Evolutionary conservation across 345 rosid species (phyloP), one percentile per base, ranked within the genome.

Genomic region (Gossypium ekmanianum): DNA sequence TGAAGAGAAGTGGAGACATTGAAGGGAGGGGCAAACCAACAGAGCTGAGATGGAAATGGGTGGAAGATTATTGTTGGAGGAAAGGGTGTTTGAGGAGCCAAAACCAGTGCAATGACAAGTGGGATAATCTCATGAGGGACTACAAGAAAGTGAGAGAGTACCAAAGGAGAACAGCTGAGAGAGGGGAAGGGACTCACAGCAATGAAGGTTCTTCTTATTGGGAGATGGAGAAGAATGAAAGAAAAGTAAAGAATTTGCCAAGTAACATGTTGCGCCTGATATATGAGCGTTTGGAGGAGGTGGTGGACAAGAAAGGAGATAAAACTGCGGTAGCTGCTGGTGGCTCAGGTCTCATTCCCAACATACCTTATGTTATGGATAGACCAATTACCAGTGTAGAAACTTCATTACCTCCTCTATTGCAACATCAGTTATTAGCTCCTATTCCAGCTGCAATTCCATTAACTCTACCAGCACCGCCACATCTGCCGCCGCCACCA

Each of bases 111-210:
- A 94, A 94, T 78, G 98, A 94, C 87, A 94, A 94, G 80, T 92
- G 97, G 96, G 97, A 94, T 74, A 94, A 94, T 82, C 91, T 94
- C 76, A 92, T 90, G 97, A 89, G 98, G 79, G 97, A 94, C 50
- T 94, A 89, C 89, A 90, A 92, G 88, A 94, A 90, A 70, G 92
- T 92, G 11, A 86, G 97, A 51, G 94, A 92, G 54, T 85, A 89
- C 43, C 90, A 90, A 70, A 79, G 84, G 72, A 61, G 86, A 73
- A 26, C 80, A 48, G 80, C 81, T 24, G 84, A 76, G 39, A 34
- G 76, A 4, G 70, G 73, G 9, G 79, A 71, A 12, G 79, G 80
- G 48, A 71, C 69, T 11, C 43, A 74, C 29, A 73, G 75, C 8
- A 66, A 71, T 50, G 76, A 79, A 27, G 77, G 52, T 2, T 79